Percentiles rank a stretch among this genome's conserved stretches.
phyloP scores from a whole-genome alignment of 805 yeast genomes.

The Yarrowia yakushimensis region DNA sequence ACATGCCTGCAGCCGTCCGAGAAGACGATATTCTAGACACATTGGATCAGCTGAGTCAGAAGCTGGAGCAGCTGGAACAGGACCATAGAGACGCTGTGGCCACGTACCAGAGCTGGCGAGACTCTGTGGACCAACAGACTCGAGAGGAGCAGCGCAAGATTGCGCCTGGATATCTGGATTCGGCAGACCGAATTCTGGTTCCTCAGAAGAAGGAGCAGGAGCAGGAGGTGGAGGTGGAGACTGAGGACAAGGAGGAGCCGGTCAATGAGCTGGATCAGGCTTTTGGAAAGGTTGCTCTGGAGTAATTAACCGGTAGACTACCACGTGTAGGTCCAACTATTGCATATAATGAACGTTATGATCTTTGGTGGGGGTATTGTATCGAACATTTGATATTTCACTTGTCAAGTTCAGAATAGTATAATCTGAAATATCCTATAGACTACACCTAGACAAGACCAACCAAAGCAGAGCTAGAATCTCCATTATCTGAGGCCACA shows the following conservation, averaged over 20 bases:
- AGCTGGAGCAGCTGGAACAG: constrained; percentile 33
- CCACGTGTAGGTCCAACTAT: too few relatives aligned
- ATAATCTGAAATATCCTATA: too few relatives aligned
- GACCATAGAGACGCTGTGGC: constrained; percentile 34
- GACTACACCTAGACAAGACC: too few relatives aligned
- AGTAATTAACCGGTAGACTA: neutral
- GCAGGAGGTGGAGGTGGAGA: neutral
- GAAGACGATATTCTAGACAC: constrained; percentile 28
- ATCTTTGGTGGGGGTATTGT: too few relatives aligned
- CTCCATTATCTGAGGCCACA: too few relatives aligned
- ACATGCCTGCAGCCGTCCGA: constrained; percentile 33
- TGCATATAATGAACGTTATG: neutral
- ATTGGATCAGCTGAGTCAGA: constrained; percentile 35
- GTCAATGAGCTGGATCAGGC: constrained; percentile 33
- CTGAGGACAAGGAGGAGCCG: neutral
- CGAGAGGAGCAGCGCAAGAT: constrained; percentile 35
- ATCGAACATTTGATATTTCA: too few relatives aligned
- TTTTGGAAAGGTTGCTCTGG: constrained; percentile 30
- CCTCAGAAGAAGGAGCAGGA: constrained; percentile 27
- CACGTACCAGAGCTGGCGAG: constrained; percentile 39
- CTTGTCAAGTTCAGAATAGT: too few relatives aligned
- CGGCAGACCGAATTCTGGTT: constrained; percentile 33
- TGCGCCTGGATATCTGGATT: constrained; percentile 46
- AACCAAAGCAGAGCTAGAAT: too few relatives aligned
- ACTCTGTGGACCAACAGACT: constrained; percentile 29